Evolutionary conservation across 768 basidiomycete species (phyloP).

Genomic region (Leccinum truebloodii): DNA sequence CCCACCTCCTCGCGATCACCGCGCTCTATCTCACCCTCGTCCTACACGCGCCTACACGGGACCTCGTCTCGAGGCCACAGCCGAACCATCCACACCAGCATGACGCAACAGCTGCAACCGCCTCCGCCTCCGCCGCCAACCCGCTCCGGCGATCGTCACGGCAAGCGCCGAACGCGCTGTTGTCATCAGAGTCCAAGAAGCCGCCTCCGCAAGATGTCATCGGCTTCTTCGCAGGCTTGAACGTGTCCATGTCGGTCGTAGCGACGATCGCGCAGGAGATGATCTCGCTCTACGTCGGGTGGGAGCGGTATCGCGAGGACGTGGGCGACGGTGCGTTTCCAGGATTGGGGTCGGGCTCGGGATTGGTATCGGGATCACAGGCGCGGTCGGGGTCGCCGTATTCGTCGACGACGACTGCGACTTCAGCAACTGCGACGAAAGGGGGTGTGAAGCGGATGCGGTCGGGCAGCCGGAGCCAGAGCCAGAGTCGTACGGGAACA

Average conservation of each 20-base stretch:
- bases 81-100: constrained; percentile 10
- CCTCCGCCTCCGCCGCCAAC: constrained; percentile 15
- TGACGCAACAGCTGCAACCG: not conserved
- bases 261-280: constrained; percentile 91
- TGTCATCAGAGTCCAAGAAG: constrained; percentile 33
- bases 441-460: constrained; percentile 27
- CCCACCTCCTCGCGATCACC: constrained; percentile 91
- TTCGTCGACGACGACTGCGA: constrained; percentile 13
- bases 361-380: constrained; percentile 2
- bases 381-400: constrained; percentile 21
- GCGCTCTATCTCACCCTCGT: constrained; percentile 88
- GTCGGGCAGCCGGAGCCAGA: constrained; percentile 26
- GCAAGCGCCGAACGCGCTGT: constrained; percentile 36
- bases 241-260: constrained; percentile 80
- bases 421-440: constrained; percentile 2
- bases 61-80: constrained; percentile 41
- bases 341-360: not conserved
- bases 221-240: constrained; percentile 81
- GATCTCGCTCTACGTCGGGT: constrained; percentile 83
- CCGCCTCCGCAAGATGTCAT: constrained; percentile 59
- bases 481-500: constrained; percentile 29
- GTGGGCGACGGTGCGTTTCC: constrained; percentile 33
- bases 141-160: constrained; percentile 59
- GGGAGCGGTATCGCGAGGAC: constrained; percentile 82
- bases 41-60: constrained; percentile 61